Evolutionary conservation across 2,329 filamentous ascomycete genomes (phyloP).

Genomic region (Nemania sp.): DNA sequence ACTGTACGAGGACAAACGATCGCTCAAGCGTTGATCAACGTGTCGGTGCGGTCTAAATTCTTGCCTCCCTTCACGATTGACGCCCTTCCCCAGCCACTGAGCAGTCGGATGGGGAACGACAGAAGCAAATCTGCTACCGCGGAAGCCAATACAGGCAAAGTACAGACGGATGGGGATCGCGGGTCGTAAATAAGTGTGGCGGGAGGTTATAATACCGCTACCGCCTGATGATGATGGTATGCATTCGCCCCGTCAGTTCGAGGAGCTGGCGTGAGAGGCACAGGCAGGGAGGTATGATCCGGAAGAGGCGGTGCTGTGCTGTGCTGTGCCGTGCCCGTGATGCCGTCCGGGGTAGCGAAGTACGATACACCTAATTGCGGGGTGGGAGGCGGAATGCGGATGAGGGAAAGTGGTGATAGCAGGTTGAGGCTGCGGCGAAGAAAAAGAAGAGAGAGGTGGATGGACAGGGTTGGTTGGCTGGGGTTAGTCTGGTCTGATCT

Average conservation of each 20-base stretch:
- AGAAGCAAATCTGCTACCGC: constrained; percentile 6
- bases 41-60: constrained; percentile 3
- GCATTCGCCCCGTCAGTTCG: constrained; percentile 16
- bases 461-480: constrained; percentile 20
- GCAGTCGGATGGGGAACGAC: constrained; percentile 16
- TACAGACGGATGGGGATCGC: neutral
- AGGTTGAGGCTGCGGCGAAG: constrained; percentile 29
- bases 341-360: neutral
- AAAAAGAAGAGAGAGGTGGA: constrained; percentile 15
- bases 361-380: neutral
- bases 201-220: constrained; percentile 7
- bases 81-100: constrained; percentile 20
- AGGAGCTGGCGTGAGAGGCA: constrained; percentile 2
- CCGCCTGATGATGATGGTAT: neutral
- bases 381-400: neutral
- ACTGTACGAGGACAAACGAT: neutral
- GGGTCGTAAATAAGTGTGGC: constrained; percentile 8
- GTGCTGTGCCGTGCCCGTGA: neutral
- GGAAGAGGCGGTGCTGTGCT: constrained; percentile 6
- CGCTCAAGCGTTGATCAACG: constrained; percentile 2
- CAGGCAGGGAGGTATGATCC: too few species aligned
- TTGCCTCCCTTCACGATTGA: constrained; percentile 17
- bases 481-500: too few species aligned
- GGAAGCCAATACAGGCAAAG: constrained; percentile 7
- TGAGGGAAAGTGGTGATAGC: neutral